Evolutionary conservation across 768 basidiomycete genomes (phyloP), one percentile per base, ranked within the genome.

Genomic region (Trametes cingulata): DNA sequence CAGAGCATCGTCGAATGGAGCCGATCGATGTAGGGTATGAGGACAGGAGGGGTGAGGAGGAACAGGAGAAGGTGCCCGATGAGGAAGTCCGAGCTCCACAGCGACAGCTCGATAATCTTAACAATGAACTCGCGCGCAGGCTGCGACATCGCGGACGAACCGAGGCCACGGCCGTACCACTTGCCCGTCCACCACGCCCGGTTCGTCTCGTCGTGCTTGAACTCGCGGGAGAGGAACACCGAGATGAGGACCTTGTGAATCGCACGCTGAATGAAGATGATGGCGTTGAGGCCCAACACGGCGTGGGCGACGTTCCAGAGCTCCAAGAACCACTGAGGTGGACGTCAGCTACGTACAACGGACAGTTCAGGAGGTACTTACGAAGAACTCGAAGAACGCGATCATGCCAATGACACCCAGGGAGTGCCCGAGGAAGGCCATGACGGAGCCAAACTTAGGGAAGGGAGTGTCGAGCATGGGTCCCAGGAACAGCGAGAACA

Each of bases 181-280:
- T 87, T 81, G 47, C 95, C 95, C 33, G 95, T 96, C 97, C 97
- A 99, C 96, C 96, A 99, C 7, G 95, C 95, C 25, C 93, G 83
- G 77, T 98, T 98, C 36, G 93, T 95, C 76, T 98, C 95, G 72
- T 99, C 97, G 72, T 98, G 95, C 78, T 99, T 99, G 84, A 97
- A 97, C 75, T 99, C 97, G 63, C 97, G 90, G 40, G 95, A 90
- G 37, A 98, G 78, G 84, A 95, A 94, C 61, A 96, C 89, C 0
- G 95, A 81, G 69, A 99, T 98, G 56, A 97, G 78, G 60, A 94
- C 81, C 81, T 98, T 98, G 84, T 95, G 88, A 61, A 98, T 76
- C 17, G 91, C 91, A 51, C 97, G 86, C 71, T 98, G 95, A 57
- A 98, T 91, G 57, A 87, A 85, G 61, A 98, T 91, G 61, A 94